Evolutionary conservation across 495 filamentous ascomycete genomes (phyloP).

Genomic region (Aspergillus indologenus): DNA sequence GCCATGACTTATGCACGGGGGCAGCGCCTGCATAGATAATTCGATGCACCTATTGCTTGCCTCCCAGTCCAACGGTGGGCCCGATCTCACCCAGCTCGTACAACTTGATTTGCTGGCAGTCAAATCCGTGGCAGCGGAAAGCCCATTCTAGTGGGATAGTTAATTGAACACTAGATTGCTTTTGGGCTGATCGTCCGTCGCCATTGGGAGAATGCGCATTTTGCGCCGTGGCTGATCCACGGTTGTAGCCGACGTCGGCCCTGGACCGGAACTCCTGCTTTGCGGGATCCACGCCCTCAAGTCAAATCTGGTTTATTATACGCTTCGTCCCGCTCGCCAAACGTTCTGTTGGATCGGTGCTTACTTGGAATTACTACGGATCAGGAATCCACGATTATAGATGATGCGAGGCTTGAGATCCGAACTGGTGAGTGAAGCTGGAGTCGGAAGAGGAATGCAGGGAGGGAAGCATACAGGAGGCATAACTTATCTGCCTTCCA

Average conservation of each 20-base stretch:
- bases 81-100: not conserved
- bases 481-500: too few relatives aligned
- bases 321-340: not conserved
- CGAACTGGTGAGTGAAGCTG: not conserved
- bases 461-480: not conserved
- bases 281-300: not conserved
- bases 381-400: too few relatives aligned
- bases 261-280: not conserved
- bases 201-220: not conserved
- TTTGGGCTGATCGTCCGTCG: not conserved
- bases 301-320: not conserved
- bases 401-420: too few relatives aligned
- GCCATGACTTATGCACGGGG: not conserved
- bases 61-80: constrained; percentile 2
- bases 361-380: not conserved
- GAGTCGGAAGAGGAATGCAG: not conserved
- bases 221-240: not conserved
- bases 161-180: not conserved
- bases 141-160: constrained; percentile 5
- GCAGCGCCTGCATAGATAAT: not conserved
- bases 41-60: not conserved
- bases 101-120: constrained; percentile 7
- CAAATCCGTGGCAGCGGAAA: constrained; percentile 8
- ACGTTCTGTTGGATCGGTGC: not conserved
- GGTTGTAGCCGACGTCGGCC: not conserved